Evolutionary conservation across 495 filamentous ascomycete species (phyloP), one percentile per base, ranked within the genome.

Genomic region (Daldinia loculata): DNA sequence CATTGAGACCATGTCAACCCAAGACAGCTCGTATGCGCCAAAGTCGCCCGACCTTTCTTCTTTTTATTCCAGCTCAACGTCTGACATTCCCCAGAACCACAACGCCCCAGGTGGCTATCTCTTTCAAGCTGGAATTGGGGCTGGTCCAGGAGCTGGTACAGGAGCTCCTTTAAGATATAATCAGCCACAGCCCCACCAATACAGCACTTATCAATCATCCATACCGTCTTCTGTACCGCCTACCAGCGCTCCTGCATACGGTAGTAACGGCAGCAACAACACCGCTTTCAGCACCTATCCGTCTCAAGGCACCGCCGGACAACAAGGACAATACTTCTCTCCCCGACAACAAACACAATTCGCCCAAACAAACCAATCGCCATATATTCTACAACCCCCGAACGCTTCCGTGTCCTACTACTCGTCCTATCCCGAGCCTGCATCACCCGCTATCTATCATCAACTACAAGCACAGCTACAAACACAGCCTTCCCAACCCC

Each of bases 1-100:
- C 50, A 38, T 64, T 62, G 58, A 51, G 51, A 75, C 64, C 73
- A 85, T 84, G 82, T 81, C 81, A 45, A 78, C 72, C 63, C 66
- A 72, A 70, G 81, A 79, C 66, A 80, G 74, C 68, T 75, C 78
- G 56, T 88, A 86, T 78, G 85, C 84, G 70, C 85, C 85, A 67
- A 84, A 82, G 78, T 86, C 84, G 61, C 85, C 85, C 67, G 85
- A 87, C 75, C 80, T 88, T 63, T 85, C 84, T 27, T 81, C 80
- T 56, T 84, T 87, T 62, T 82, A 83, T 63, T 78, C 83, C 29
- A 63, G 75, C 63, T 39, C 70, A 39, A 57, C 64, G n/a, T 61
- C 72, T 52, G 56, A 61, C 71, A 68, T 67, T 65, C 67, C 63
- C 60, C 55, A 61, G 39, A 7, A n/a, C 67, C 19, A 61, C 56